Percentiles rank a stretch among this genome's conserved stretches.
Evolutionary conservation across 2,329 filamentous ascomycete species (phyloP).

Genomic region (Alternaria novae-zelandiae): DNA sequence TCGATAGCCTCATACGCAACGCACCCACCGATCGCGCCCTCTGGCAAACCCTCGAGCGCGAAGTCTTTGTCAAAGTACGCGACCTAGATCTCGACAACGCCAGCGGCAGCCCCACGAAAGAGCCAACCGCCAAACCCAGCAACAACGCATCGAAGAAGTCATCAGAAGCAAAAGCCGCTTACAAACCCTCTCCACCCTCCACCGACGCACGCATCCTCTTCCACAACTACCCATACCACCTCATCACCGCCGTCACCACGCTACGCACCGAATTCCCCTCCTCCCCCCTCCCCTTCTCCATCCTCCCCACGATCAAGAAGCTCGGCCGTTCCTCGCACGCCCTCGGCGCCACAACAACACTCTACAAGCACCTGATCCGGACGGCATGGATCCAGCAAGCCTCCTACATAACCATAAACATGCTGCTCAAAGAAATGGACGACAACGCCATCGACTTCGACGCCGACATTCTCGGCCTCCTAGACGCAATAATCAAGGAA

Average conservation of each 20-base stretch:
- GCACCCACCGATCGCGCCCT: slow-evolving; percentile 68
- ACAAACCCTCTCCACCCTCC: slow-evolving; percentile 5
- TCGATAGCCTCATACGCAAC: slow-evolving; percentile 61
- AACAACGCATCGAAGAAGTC: background rate
- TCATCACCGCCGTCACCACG: slow-evolving; percentile 63
- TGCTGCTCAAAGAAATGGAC: slow-evolving; percentile 70
- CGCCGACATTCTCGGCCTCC: slow-evolving; percentile 51
- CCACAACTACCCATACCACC: slow-evolving; percentile 68
- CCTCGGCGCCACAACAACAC: slow-evolving; percentile 70
- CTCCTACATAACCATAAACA: slow-evolving; percentile 62
- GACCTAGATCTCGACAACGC: slow-evolving; percentile 59
- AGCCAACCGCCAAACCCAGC: background rate
- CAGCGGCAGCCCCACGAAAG: slow-evolving; percentile 5
- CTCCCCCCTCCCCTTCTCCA: slow-evolving; percentile 65
- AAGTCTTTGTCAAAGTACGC: slow-evolving; percentile 68
- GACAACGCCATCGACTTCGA: slow-evolving; percentile 67
- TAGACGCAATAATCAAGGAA: slow-evolving; percentile 46
- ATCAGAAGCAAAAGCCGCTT: background rate
- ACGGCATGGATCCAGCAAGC: slow-evolving; percentile 68
- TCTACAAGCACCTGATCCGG: slow-evolving; percentile 72
- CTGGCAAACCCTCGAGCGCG: slow-evolving; percentile 69
- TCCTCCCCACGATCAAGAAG: slow-evolving; percentile 71
- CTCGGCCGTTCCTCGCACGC: slow-evolving; percentile 74
- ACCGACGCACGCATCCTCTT: slow-evolving; percentile 64
- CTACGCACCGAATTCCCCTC: slow-evolving; percentile 66